Base-by-base conservation (phyloP, 129 eudicot species). In the Tagetes patula region DNA sequence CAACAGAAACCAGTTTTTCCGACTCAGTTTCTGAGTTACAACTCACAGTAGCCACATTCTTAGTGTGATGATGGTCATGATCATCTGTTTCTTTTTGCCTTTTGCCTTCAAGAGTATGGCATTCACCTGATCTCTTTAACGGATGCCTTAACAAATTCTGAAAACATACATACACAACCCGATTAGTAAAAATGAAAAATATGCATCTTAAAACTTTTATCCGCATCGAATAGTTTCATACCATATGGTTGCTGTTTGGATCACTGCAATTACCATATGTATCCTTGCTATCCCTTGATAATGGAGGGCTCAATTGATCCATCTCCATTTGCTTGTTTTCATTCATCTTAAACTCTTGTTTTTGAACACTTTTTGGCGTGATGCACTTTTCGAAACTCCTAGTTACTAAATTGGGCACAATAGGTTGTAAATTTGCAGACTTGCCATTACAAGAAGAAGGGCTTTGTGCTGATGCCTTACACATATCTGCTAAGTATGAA, bases 41-140 rank as follows among this genome's bases (percentile, higher is more conserved):
- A 5, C 67, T 61, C 0, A 1, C 67, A 13, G 67, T 36, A 12
- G 67, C 67, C 2, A 37, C 67, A 36, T 61, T 61, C 13, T 43
- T 66, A 39, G 80, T 53, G 55, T 77, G 71, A 45, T 41, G 54
- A 72, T 12, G 71, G 14, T 39, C 71, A 47, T 66, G 54, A 37
- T 72, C 82, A 46, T 77, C 39, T 43, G 78, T 47, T 43, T 69
- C 83, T 88, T 85, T 92, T 66, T 85, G 95, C 68, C 91, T 84
- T 81, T 89, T 85, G 71, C 41, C 69, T 76, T 87, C 85, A 73
- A 55, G 59, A 4, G 75, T 70, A 45, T 71, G 75, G 40, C 74
- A 75, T 61, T 61, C 84, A 70, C 33, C 61, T 43, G 69, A 61
- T 75, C 80, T 69, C 77, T 84, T 82, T 42, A 56, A 36, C 55